Evolutionary conservation across 768 basidiomycete genomes (phyloP).

Genomic region (Cyclocybe aegerita): DNA sequence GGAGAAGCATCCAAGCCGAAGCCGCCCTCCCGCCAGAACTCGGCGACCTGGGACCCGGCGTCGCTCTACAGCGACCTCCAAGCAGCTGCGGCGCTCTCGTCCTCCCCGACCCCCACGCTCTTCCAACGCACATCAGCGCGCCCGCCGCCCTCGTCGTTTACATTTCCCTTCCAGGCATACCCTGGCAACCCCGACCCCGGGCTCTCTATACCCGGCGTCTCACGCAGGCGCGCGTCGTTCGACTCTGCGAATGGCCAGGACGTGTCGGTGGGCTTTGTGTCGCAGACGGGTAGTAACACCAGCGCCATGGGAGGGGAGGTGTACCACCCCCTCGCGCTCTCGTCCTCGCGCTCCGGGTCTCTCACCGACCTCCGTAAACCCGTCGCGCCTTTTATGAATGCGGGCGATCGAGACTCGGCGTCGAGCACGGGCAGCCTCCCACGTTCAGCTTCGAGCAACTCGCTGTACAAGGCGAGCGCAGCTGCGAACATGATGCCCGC

Average conservation of each 20-base stretch:
- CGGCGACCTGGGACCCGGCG: not conserved
- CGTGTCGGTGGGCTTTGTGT: slow-evolving; percentile 2
- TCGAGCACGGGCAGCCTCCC: slow-evolving; percentile 20
- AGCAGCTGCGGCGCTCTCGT: not conserved
- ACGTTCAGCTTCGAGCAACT: slow-evolving; percentile 25
- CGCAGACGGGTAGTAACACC: slow-evolving; percentile 3
- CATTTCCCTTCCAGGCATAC: slow-evolving; percentile 60
- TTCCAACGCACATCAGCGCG: slow-evolving; percentile 11
- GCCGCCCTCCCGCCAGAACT: not conserved
- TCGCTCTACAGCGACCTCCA: not conserved
- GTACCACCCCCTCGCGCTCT: slow-evolving; percentile 12
- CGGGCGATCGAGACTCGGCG: no score
- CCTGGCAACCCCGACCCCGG: slow-evolving; percentile 67
- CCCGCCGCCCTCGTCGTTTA: slow-evolving; percentile 34
- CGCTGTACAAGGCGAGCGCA: slow-evolving; percentile 45
- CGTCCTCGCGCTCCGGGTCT: no score
- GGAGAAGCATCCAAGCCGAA: not conserved
- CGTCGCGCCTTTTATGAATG: slow-evolving; percentile 54
- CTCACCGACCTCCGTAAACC: no score
- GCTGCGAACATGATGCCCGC: slow-evolving; percentile 35
- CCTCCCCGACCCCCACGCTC: no score
- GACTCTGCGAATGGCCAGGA: slow-evolving; percentile 9
- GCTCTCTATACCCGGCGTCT: slow-evolving; percentile 41
- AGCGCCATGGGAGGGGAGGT: no score
- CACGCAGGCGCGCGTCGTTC: slow-evolving; percentile 28